Percentiles rank a stretch among this genome's conserved stretches.
Conservation (phyloP, 495 filamentous ascomycete genomes). For the Penicillium verhagenii region DNA sequence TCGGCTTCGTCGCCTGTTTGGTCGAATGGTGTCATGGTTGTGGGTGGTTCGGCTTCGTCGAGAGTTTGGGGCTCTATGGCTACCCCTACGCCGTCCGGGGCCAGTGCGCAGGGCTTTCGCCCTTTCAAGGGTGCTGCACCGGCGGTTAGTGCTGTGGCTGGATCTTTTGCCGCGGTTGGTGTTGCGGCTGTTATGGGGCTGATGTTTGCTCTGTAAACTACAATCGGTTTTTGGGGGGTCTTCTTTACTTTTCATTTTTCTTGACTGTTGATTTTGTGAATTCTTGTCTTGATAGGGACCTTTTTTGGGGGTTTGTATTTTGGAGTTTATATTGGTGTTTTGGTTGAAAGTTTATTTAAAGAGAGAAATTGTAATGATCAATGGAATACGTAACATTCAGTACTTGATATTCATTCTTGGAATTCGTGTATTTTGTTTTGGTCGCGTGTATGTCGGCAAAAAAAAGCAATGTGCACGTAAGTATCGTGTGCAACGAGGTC, state of each 20-base stretch:
- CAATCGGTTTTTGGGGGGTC: no score
- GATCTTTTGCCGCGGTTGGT: slow-evolving; percentile 18
- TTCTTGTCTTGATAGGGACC: not conserved
- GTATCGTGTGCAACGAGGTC: not conserved
- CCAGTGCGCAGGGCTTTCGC: slow-evolving; percentile 17
- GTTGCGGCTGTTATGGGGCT: slow-evolving; percentile 29
- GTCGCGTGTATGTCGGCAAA: not conserved
- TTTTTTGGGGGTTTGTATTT: slow-evolving; percentile 1
- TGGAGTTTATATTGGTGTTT: slow-evolving; percentile 11
- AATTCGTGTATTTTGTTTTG: not conserved
- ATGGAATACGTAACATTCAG: slow-evolving; percentile 9
- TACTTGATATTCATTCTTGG: not conserved
- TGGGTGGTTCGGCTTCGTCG: slow-evolving; percentile 17
- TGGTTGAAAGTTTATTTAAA: not conserved
- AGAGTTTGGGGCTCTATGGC: slow-evolving; percentile 12
- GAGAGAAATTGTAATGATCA: slow-evolving; percentile 22
- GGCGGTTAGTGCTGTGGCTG: slow-evolving; percentile 6
- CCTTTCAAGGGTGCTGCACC: slow-evolving; percentile 25
- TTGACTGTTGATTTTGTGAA: no score
- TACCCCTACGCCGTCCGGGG: slow-evolving; percentile 22
- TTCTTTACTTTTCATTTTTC: no score
- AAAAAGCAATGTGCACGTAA: not conserved
- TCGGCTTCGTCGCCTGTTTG: slow-evolving; percentile 9
- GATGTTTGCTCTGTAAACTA: slow-evolving; percentile 25
- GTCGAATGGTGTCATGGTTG: slow-evolving; percentile 17